Percentiles rank a stretch among this genome's conserved stretches.
These are phyloP conservation scores for Orbilia quercus DNA, from an alignment of 2,329 filamentous ascomycete genomes.

Conservation along the genomic window DNA sequence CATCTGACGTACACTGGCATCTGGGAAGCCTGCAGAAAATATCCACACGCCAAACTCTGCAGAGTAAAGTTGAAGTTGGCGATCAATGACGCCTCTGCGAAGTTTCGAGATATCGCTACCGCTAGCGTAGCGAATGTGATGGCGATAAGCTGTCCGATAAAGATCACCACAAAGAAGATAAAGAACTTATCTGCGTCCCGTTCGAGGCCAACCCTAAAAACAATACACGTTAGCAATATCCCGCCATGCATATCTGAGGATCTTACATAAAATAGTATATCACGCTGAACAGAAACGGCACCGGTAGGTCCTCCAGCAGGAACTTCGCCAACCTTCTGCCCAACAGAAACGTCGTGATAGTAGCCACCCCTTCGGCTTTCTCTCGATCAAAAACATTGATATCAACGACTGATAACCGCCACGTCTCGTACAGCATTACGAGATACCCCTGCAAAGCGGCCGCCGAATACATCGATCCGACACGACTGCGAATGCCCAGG, in stretches of 20 bases:
- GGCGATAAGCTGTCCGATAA: slow-evolving; percentile 78
- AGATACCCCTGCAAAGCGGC: slow-evolving; percentile 80
- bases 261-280: slow-evolving; percentile 46
- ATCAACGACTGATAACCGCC: slow-evolving; percentile 76
- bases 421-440: slow-evolving; percentile 79
- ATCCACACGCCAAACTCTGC: slow-evolving; percentile 79
- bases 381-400: slow-evolving; percentile 82
- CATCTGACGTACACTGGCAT: slow-evolving; percentile 82
- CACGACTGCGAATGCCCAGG: slow-evolving; percentile 77
- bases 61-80: slow-evolving; percentile 78
- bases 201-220: slow-evolving; percentile 79
- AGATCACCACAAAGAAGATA: slow-evolving; percentile 75
- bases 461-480: slow-evolving; percentile 78
- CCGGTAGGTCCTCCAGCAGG: slow-evolving; percentile 77
- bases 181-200: slow-evolving; percentile 74
- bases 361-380: slow-evolving; percentile 77
- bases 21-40: slow-evolving; percentile 78
- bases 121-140: slow-evolving; percentile 77
- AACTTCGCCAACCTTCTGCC: slow-evolving; percentile 76
- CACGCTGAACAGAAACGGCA: slow-evolving; percentile 74
- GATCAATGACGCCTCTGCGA: slow-evolving; percentile 76
- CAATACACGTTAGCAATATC: background rate
- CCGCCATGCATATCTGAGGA: background rate
- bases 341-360: slow-evolving; percentile 75
- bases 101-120: slow-evolving; percentile 74